Evolutionary conservation across 2,329 filamentous ascomycete genomes (phyloP).

Genomic region (Fusarium hainanense): DNA sequence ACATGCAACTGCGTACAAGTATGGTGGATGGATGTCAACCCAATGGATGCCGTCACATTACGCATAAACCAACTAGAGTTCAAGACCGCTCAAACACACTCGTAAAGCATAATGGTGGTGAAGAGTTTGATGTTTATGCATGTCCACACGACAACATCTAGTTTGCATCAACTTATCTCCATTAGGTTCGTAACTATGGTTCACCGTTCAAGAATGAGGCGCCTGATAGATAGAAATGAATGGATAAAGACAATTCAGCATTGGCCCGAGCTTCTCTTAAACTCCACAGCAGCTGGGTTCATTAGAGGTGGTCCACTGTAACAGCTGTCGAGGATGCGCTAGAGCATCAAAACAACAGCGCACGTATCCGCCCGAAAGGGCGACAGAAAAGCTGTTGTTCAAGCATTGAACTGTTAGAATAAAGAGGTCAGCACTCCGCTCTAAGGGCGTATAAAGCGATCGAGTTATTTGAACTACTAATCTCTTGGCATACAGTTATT

Average conservation of each 20-base stretch:
- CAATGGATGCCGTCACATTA: background rate
- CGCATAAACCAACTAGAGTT: background rate
- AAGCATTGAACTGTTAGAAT: background rate
- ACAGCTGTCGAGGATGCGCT: constrained; percentile 24
- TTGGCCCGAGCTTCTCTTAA: constrained; percentile 17
- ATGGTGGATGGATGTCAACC: background rate
- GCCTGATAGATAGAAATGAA: constrained; percentile 12
- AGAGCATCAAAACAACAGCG: constrained; percentile 34
- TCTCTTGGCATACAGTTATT: background rate
- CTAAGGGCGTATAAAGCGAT: rapidly evolving
- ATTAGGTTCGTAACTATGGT: background rate
- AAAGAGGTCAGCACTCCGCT: rapidly evolving
- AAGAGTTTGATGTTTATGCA: background rate
- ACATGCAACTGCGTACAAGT: constrained; percentile 1
- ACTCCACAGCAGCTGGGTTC: constrained; percentile 21
- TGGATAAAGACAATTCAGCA: constrained; percentile 11
- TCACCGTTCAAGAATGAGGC: constrained; percentile 27
- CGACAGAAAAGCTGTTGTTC: background rate
- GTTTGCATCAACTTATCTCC: background rate
- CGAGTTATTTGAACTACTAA: rapidly evolving
- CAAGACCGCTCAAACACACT: background rate
- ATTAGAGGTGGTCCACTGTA: constrained; percentile 23
- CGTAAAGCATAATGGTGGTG: background rate
- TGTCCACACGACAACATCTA: background rate
- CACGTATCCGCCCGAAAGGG: constrained; percentile 21